Evolutionary conservation across 2,329 filamentous ascomycete genomes (phyloP).

Genomic region (Diaporthe australafricana): DNA sequence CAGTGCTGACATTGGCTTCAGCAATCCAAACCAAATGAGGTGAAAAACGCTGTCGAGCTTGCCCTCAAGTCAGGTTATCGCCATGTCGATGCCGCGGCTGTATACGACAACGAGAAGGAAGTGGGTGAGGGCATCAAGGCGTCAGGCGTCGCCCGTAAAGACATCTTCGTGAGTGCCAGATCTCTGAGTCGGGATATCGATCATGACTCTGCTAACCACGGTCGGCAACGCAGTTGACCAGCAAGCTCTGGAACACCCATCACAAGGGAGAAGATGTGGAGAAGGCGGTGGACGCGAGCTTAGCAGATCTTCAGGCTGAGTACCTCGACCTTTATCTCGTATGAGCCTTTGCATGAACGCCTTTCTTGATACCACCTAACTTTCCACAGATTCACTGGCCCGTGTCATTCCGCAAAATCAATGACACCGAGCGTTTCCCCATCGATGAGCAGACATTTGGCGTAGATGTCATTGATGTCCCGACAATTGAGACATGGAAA

Average conservation of each 20-base stretch:
- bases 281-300: conserved; percentile 52
- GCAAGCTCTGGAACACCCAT: conserved; percentile 67
- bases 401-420: conserved; percentile 54
- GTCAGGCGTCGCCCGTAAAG: conserved; percentile 45
- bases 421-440: conserved; percentile 53
- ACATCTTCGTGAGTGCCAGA: conserved; percentile 44
- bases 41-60: conserved; percentile 56
- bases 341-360: conserved; percentile 42
- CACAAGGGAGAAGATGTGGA: conserved; percentile 56
- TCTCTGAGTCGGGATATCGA: no score
- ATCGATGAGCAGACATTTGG: conserved; percentile 55
- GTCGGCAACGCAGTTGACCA: conserved; percentile 50
- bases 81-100: conserved; percentile 54
- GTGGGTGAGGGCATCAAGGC: conserved; percentile 50
- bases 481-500: conserved; percentile 65
- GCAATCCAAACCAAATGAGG: conserved; percentile 65
- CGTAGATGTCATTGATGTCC: conserved; percentile 53
- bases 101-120: conserved; percentile 50
- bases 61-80: conserved; percentile 51
- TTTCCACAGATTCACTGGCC: conserved; percentile 60
- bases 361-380: conserved; percentile 15
- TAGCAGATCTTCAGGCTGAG: conserved; percentile 56
- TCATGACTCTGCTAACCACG: background rate
- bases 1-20: conserved; percentile 7
- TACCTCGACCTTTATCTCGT: conserved; percentile 58